Percentiles rank a stretch among this genome's conserved stretches.
phyloP scores from a whole-genome alignment of 495 filamentous ascomycete genomes.

The Lasiosphaeria ovina region DNA sequence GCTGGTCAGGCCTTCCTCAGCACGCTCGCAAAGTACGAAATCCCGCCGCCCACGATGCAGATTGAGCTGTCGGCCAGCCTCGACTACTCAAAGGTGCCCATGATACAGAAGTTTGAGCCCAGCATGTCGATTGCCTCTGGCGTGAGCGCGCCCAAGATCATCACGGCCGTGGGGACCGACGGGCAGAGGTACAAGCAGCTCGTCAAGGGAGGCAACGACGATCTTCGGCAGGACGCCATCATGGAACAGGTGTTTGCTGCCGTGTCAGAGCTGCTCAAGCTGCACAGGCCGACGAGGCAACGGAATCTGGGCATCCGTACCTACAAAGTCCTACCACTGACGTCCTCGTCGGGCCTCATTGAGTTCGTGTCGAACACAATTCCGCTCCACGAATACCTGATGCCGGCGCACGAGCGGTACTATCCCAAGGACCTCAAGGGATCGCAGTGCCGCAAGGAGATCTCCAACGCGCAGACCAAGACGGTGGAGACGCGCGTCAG shows the following conservation, averaged over 20 bases:
- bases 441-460: constrained; percentile 70
- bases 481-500: constrained; percentile 67
- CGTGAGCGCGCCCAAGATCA: constrained; percentile 86
- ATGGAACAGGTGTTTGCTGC: constrained; percentile 99
- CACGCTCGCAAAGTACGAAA: constrained; percentile 52
- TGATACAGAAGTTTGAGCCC: constrained; percentile 63
- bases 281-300: constrained; percentile 80
- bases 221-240: constrained; percentile 97
- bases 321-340: constrained; percentile 93
- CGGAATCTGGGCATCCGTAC: constrained; percentile 86
- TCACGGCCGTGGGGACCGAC: constrained; percentile 73
- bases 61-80: constrained; percentile 69
- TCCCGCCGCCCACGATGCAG: constrained; percentile 89
- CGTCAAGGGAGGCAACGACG: constrained; percentile 91
- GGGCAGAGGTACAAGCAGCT: constrained; percentile 81
- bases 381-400: constrained; percentile 82
- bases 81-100: constrained; percentile 74
- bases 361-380: constrained; percentile 94
- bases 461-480: constrained; percentile 66
- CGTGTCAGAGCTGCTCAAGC: constrained; percentile 83
- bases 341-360: constrained; percentile 81
- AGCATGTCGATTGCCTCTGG: constrained; percentile 83
- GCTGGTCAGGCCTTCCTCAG: constrained; percentile 58
- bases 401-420: constrained; percentile 85
- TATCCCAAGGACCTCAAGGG: constrained; percentile 81